phyloP scores from a whole-genome alignment of 495 filamentous ascomycete species.

The Chaetomium fimeti region DNA sequence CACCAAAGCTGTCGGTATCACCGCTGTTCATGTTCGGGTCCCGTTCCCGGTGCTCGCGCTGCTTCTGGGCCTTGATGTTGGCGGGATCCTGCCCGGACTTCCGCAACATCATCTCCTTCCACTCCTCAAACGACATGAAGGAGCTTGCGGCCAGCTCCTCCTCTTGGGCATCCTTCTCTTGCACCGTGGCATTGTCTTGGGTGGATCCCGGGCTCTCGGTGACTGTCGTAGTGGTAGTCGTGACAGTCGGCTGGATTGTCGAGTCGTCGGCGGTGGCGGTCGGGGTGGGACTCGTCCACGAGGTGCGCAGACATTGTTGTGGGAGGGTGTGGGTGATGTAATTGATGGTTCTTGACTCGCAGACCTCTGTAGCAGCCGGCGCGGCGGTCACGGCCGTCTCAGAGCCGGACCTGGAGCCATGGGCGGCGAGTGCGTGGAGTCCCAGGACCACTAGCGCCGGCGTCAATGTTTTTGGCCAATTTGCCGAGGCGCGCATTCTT shows the following conservation, averaged over 20 bases:
- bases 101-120: conserved; percentile 91
- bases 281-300: conserved; percentile 36
- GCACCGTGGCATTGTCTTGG: conserved; percentile 24
- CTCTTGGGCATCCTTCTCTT: conserved; percentile 23
- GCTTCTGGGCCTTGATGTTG: conserved; percentile 58
- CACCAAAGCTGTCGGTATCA: conserved; percentile 59
- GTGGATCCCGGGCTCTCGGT: conserved; percentile 15
- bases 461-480: conserved; percentile 15
- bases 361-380: conserved; percentile 37
- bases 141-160: conserved; percentile 75
- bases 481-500: conserved; percentile 27
- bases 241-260: conserved; percentile 2
- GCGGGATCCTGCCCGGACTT: conserved; percentile 82
- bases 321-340: conserved; percentile 78
- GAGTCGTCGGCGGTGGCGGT: conserved; percentile 14
- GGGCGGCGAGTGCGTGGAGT: conserved; percentile 25
- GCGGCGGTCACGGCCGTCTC: conserved; percentile 22
- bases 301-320: conserved; percentile 68
- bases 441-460: conserved; percentile 30
- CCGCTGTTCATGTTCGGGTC: conserved; percentile 35
- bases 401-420: conserved; percentile 24
- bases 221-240: conserved; percentile 14
- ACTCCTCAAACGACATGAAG: conserved; percentile 97
- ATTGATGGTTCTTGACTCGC: conserved; percentile 68
- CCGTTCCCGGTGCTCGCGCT: conserved; percentile 39